These are phyloP conservation scores for Ambrosiella beaveri DNA, from an alignment of 2,329 filamentous ascomycete genomes.

Conservation along the genomic window DNA sequence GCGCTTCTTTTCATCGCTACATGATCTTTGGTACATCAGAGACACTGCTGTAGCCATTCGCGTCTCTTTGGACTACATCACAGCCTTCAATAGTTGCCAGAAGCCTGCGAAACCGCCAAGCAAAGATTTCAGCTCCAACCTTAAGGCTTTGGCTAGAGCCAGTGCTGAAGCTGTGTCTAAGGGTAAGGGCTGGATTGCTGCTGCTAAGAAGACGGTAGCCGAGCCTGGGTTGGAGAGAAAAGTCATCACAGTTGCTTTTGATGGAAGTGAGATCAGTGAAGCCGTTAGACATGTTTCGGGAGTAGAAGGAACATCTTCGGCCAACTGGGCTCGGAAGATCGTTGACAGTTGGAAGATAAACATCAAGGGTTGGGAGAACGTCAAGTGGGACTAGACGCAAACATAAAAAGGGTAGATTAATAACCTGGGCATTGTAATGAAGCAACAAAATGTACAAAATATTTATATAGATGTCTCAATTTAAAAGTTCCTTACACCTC, in stretches of 20 bases:
- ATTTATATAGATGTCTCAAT: too few species aligned
- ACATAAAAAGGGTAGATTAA: background rate
- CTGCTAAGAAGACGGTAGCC: constrained; percentile 19
- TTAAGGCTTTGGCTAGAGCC: constrained; percentile 20
- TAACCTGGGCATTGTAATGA: background rate
- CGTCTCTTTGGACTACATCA: constrained; percentile 20
- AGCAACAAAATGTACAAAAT: background rate
- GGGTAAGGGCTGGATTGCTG: constrained; percentile 19
- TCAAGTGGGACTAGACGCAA: constrained; percentile 15
- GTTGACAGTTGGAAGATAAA: constrained; percentile 16
- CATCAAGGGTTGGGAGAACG: constrained; percentile 16
- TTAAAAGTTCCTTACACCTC: too few species aligned
- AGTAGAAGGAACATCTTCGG: constrained; percentile 72
- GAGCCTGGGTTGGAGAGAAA: constrained; percentile 17
- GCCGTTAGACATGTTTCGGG: constrained; percentile 52
- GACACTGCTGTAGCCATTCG: constrained; percentile 23
- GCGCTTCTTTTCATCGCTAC: constrained; percentile 18
- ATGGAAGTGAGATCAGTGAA: constrained; percentile 66
- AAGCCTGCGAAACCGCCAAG: constrained; percentile 23
- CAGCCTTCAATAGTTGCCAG: constrained; percentile 22
- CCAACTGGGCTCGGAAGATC: constrained; percentile 14
- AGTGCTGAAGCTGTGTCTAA: constrained; percentile 20
- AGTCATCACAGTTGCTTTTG: constrained; percentile 25
- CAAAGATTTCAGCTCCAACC: constrained; percentile 21
- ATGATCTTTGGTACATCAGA: constrained; percentile 22